Percentiles rank a stretch among this genome's conserved stretches.
phyloP scores from a whole-genome alignment of 306 rosid species.

The Vigna mungo region DNA sequence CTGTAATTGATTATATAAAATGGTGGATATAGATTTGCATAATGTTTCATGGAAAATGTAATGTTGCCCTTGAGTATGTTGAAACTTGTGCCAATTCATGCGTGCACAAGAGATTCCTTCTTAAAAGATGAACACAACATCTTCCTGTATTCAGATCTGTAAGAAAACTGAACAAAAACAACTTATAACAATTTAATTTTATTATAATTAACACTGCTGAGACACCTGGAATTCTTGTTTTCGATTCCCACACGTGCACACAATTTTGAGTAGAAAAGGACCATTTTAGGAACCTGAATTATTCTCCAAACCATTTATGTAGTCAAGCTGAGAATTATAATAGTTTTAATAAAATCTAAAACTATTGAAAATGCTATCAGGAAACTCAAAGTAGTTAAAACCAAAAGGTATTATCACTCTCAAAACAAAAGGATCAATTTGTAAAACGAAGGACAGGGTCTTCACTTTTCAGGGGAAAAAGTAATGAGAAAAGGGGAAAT shows the following conservation, averaged over 20 bases:
- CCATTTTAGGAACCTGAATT: constrained; percentile 5
- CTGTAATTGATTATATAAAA: constrained; percentile 20
- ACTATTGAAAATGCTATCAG: not conserved
- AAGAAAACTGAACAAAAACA: constrained; percentile 14
- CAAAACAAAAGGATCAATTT: constrained; percentile 2
- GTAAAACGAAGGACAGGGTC: constrained; percentile 2
- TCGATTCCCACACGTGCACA: not conserved
- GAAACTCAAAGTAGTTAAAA: not conserved
- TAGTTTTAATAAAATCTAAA: not conserved
- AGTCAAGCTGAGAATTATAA: constrained; percentile 5
- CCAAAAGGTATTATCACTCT: not conserved
- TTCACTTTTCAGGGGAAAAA: not conserved
- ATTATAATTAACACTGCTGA: constrained; percentile 11
- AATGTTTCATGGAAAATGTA: not conserved
- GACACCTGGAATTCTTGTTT: constrained; percentile 25
- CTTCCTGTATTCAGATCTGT: not conserved
- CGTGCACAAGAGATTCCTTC: constrained; percentile 12
- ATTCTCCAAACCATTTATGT: constrained; percentile 29
- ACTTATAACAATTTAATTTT: not conserved
- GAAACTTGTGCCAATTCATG: constrained; percentile 2
- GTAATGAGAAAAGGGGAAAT: not conserved
- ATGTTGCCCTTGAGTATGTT: not conserved
- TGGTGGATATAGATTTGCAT: not conserved
- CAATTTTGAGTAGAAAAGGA: constrained; percentile 15
- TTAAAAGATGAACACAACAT: not conserved